Evolutionary conservation across 2,329 filamentous ascomycete species (phyloP), one percentile per base, ranked within the genome.

Genomic region (Aspergillus sp.): DNA sequence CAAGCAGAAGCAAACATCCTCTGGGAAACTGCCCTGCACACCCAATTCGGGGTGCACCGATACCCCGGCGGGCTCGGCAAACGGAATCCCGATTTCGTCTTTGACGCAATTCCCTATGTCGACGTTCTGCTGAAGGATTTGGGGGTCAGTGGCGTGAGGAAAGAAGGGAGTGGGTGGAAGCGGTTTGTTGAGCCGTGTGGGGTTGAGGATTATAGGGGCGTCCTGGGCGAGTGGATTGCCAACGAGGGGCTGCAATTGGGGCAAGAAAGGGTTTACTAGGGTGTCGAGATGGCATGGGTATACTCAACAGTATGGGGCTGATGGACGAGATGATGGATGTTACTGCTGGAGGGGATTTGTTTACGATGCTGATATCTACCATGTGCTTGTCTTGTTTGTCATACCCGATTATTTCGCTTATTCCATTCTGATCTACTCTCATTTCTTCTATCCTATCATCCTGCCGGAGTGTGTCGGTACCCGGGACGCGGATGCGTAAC

Each of bases 31-130:
- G 83, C 88, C 25, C 77, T 92, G 51, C 82, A 89, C 70, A 87
- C 84, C 22, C 85, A 89, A 43, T 94, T 89, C 72, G 88, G 89
- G 4, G 86, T 83, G 65, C 89, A 88, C 84, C 82, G 91, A 28
- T 91, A 90, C 68, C 76, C 74, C 0, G 74, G 65, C 1, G 90
- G 89, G 0, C 88, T 86, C 69, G 89, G 89, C 1, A 80, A 79
- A 11, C 69, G 72, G 2, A 74, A 76, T 11, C 76, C 77, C 0
- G 90, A 91, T 72, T 88, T 93, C 66, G 87, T 91, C 19, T 93
- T 94, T 70, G 91, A 95, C 73, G 84, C 84, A 0, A 73, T 94
- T 57, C 90, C 90, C 4, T 95, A 92, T 70, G 72, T 92, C 19
- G 91, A 93, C 74, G 69, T 89, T 69, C 73, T 94, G 70, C 72